These are phyloP conservation scores for Didymosphaeria variabile DNA, from an alignment of 2,329 filamentous ascomycete species.

Conservation along the genomic window DNA sequence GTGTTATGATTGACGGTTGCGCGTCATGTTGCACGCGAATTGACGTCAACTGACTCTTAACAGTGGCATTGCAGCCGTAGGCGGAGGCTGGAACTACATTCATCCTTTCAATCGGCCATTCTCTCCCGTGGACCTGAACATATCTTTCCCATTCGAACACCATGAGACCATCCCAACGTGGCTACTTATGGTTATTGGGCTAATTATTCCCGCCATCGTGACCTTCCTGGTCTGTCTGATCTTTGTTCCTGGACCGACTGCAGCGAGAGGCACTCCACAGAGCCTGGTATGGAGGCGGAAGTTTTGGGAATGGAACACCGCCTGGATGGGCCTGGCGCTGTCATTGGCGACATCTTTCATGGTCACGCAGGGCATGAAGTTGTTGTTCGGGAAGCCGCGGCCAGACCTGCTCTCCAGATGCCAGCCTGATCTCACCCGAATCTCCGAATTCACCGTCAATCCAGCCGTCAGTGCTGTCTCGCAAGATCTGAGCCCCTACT, in stretches of 20 bases:
- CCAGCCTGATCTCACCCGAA: slow-evolving; percentile 73
- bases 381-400: slow-evolving; percentile 70
- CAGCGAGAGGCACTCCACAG: slow-evolving; percentile 69
- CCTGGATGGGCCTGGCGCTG: slow-evolving; percentile 82
- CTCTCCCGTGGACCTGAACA: slow-evolving; percentile 75
- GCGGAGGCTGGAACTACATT: slow-evolving; percentile 66
- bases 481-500: slow-evolving; percentile 61
- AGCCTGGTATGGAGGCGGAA: slow-evolving; percentile 79
- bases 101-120: slow-evolving; percentile 76
- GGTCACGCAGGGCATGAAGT: slow-evolving; percentile 87
- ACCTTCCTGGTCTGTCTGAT: slow-evolving; percentile 74
- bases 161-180: slow-evolving; percentile 76
- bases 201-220: slow-evolving; percentile 71
- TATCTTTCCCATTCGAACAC: slow-evolving; percentile 77
- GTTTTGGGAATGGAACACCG: slow-evolving; percentile 89
- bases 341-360: slow-evolving; percentile 77
- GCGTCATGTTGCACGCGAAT: neutral
- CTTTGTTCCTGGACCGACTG: slow-evolving; percentile 76
- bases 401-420: slow-evolving; percentile 76
- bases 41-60: slow-evolving; percentile 22
- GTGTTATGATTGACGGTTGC: neutral
- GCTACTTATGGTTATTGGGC: slow-evolving; percentile 70
- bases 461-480: slow-evolving; percentile 72
- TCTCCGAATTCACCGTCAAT: slow-evolving; percentile 65
- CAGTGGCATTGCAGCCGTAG: slow-evolving; percentile 66